A percentile compares a stretch with the other conserved stretches of the same genome.
Conservation (phyloP, 164 flowering plant species). For the Tetracentron sinense region DNA sequence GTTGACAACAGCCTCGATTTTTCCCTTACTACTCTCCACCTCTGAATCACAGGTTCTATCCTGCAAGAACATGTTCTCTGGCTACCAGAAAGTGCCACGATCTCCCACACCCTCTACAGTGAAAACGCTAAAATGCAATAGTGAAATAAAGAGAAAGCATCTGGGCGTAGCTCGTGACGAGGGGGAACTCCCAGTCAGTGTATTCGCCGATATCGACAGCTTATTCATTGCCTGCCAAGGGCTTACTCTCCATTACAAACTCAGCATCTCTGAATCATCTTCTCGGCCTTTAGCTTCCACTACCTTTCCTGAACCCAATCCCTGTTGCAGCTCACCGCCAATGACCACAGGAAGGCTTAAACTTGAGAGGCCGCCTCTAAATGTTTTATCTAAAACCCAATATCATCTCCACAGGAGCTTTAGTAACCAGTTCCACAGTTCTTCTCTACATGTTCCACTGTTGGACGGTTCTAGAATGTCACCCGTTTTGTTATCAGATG, state of each 20-base stretch:
- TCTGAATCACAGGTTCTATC: slow-evolving; percentile 60
- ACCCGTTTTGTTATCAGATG: slow-evolving; percentile 46
- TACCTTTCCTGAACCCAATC: slow-evolving; percentile 33
- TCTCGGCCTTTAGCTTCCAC: slow-evolving; percentile 52
- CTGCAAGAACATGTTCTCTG: slow-evolving; percentile 75
- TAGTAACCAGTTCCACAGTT: slow-evolving; percentile 60
- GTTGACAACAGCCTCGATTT: neutral
- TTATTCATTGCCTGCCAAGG: slow-evolving; percentile 62
- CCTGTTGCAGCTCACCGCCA: slow-evolving; percentile 31
- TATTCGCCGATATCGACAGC: slow-evolving; percentile 87
- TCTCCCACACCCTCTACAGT: slow-evolving; percentile 81
- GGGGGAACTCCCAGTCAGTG: slow-evolving; percentile 61
- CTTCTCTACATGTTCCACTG: slow-evolving; percentile 69
- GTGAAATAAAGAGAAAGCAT: slow-evolving; percentile 55
- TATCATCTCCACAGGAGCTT: slow-evolving; percentile 56
- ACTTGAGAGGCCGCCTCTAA: slow-evolving; percentile 37
- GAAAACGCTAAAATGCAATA: slow-evolving; percentile 57
- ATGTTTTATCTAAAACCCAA: slow-evolving; percentile 44
- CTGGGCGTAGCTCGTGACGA: slow-evolving; percentile 42
- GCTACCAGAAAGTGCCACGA: slow-evolving; percentile 79
- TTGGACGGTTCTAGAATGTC: slow-evolving; percentile 48
- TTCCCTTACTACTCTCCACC: neutral
- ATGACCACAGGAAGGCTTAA: slow-evolving; percentile 39
- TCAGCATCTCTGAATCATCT: slow-evolving; percentile 56
- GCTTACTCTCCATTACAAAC: slow-evolving; percentile 77